Conservation (phyloP, 2,329 filamentous ascomycete genomes). For the Neonectria hederae region DNA sequence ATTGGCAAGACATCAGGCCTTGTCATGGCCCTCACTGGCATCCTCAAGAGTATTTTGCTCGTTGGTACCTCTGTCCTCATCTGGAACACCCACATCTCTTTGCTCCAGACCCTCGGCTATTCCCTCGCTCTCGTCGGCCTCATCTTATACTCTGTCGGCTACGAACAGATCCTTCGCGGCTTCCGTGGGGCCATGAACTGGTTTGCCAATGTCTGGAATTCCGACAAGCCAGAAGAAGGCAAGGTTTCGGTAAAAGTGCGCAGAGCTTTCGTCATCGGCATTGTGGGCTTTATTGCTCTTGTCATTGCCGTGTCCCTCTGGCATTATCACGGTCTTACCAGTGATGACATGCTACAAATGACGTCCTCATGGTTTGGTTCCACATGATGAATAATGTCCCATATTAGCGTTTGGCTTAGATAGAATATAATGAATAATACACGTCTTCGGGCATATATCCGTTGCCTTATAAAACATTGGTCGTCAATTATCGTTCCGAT, state of each 20-base stretch:
- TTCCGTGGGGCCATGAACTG: constrained; percentile 37
- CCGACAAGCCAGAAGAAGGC: constrained; percentile 32
- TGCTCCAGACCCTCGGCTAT: constrained; percentile 81
- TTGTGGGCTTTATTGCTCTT: constrained; percentile 40
- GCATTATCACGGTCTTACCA: constrained; percentile 35
- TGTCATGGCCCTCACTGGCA: constrained; percentile 85
- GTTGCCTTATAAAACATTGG: background rate
- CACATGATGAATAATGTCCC: constrained; percentile 14
- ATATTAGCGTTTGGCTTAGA: constrained; percentile 26
- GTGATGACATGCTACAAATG: constrained; percentile 25
- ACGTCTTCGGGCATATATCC: constrained; percentile 9
- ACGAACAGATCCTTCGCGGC: constrained; percentile 45
- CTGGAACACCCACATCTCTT: constrained; percentile 77
- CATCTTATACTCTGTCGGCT: constrained; percentile 58
- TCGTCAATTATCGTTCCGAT: background rate
- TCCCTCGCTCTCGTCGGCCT: constrained; percentile 69
- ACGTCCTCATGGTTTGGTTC: constrained; percentile 39
- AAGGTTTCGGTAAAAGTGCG: constrained; percentile 35
- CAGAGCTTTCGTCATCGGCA: constrained; percentile 35
- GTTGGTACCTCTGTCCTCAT: constrained; percentile 80
- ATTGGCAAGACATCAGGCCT: constrained; percentile 90
- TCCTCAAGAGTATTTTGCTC: constrained; percentile 88
- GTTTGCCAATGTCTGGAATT: constrained; percentile 35
- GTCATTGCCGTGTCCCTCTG: constrained; percentile 41
- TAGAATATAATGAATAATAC: constrained; percentile 34